phyloP scores from a whole-genome alignment of 75 land plant species.

The Cunninghamia lanceolata region DNA sequence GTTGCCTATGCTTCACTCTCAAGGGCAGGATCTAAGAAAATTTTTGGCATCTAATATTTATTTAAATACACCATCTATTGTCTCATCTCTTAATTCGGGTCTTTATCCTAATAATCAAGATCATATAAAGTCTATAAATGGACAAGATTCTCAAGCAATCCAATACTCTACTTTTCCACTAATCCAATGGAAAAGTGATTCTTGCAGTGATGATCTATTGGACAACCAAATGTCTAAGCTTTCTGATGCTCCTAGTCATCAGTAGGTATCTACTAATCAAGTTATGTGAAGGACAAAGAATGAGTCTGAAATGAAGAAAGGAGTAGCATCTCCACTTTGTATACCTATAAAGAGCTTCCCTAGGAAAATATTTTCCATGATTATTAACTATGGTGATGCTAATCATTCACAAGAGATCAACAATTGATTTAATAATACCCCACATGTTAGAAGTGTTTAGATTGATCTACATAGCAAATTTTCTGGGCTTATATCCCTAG shows the following conservation, averaged over 20 bases:
- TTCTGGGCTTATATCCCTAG: too few species aligned
- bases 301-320: conserved; percentile 7
- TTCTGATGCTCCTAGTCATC: neutral
- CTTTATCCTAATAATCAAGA: too few species aligned
- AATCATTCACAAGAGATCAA: neutral
- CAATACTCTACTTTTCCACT: neutral
- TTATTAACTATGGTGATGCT: neutral
- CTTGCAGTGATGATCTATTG: neutral
- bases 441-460: too few species aligned
- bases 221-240: neutral
- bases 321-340: neutral
- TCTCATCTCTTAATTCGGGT: too few species aligned
- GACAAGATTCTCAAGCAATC: neutral
- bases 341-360: too few species aligned
- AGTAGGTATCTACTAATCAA: neutral
- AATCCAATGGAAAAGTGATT: neutral
- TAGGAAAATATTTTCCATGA: neutral
- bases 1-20: neutral
- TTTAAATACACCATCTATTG: neutral
- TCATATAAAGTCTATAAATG: too few species aligned
- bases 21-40: neutral
- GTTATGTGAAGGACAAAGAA: neutral
- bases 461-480: too few species aligned
- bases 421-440: too few species aligned
- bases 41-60: neutral